Evolutionary conservation across 2,329 filamentous ascomycete genomes (phyloP).

Genomic region (Zymoseptoria brevis): DNA sequence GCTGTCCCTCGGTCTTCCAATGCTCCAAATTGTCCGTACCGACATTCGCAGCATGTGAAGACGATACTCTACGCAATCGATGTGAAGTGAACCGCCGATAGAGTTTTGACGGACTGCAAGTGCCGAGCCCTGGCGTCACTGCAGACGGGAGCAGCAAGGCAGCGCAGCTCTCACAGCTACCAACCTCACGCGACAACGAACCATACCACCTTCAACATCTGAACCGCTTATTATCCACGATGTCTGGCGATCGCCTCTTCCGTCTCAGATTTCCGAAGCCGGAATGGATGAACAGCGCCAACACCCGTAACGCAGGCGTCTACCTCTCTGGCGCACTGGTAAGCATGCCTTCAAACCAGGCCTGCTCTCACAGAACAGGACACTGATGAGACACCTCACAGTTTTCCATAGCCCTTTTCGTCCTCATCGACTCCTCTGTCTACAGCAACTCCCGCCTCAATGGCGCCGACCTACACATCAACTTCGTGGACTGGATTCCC

Average conservation of each 20-base stretch:
- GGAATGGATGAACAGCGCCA: conserved; percentile 58
- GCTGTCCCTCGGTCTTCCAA: not conserved
- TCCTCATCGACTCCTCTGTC: conserved; percentile 58
- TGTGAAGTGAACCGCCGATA: not conserved
- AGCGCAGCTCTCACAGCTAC: not conserved
- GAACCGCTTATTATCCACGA: not conserved
- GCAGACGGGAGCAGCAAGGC: not conserved
- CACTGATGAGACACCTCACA: conserved; percentile 24
- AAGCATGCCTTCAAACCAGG: conserved; percentile 30
- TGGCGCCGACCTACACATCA: conserved; percentile 53
- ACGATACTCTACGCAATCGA: not conserved
- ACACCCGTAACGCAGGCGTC: conserved; percentile 56
- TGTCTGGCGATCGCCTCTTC: conserved; percentile 48
- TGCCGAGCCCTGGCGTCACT: not conserved
- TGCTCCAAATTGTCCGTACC: not conserved
- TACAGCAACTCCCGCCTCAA: conserved; percentile 57
- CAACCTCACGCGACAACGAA: conserved; percentile 5
- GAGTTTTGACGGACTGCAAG: not conserved
- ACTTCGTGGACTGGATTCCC: conserved; percentile 65
- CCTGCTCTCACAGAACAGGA: not conserved
- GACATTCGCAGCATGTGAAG: conserved; percentile 1
- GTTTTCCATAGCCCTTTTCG: conserved; percentile 64
- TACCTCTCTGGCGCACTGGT: conserved; percentile 60
- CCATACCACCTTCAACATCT: not conserved
- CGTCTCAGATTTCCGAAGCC: conserved; percentile 62